Percentiles rank a stretch among this genome's conserved stretches.
phyloP scores from a whole-genome alignment of 2,329 filamentous ascomycete species.

The Aspergillus jensenii region DNA sequence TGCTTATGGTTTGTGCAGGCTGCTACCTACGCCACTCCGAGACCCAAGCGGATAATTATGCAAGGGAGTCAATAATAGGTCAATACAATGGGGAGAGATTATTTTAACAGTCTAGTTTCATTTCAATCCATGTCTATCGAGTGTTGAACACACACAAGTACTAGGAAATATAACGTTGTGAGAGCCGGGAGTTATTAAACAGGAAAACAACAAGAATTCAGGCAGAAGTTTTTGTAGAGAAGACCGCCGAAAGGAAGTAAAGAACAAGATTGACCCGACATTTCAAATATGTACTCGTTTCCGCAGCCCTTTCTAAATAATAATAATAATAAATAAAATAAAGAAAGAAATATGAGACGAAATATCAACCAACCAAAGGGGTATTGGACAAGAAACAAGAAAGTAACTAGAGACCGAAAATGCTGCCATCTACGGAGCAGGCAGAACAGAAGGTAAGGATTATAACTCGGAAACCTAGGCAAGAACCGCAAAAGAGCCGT shows the following conservation, averaged over 20 bases:
- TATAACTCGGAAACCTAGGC: neutral
- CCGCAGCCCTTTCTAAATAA: neutral
- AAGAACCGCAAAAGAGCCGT: neutral
- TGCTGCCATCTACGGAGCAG: neutral
- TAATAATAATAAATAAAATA: neutral
- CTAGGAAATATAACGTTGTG: neutral
- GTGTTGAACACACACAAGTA: neutral
- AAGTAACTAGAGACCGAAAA: neutral
- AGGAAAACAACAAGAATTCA: neutral
- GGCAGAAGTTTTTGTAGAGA: neutral
- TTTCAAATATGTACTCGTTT: conserved; percentile 2
- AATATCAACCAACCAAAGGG: neutral
- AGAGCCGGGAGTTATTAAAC: neutral
- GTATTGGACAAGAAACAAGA: conserved; percentile 9
- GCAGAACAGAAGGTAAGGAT: neutral
- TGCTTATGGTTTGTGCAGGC: neutral
- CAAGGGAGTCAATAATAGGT: neutral
- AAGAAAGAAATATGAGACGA: neutral
- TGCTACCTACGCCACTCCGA: neutral
- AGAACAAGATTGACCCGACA: neutral
- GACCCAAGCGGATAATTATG: neutral
- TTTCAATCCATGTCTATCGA: neutral
- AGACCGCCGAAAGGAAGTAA: neutral
- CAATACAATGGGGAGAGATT: neutral
- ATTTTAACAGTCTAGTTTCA: neutral